phyloP scores from a whole-genome alignment of 805 yeast genomes.

The Yarrowia hollandica region DNA sequence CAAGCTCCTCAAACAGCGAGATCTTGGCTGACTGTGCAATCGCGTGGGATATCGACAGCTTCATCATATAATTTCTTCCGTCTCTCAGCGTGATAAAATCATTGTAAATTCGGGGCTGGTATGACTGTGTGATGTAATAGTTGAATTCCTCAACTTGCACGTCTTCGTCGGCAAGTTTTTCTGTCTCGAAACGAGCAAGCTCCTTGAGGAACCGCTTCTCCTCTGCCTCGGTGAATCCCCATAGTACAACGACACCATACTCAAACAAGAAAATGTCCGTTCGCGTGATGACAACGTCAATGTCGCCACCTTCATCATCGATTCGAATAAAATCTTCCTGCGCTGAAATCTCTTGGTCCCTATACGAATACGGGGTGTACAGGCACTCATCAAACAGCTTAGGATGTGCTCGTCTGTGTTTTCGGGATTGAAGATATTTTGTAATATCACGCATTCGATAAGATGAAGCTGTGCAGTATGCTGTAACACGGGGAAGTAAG shows the following conservation, averaged over 20 bases:
- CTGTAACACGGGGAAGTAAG: slow-evolving; percentile 87
- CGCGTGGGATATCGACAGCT: slow-evolving; percentile 91
- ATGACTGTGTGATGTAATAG: slow-evolving; percentile 88
- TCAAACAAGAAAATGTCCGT: slow-evolving; percentile 88
- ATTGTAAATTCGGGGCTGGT: slow-evolving; percentile 94
- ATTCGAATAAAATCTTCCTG: slow-evolving; percentile 51
- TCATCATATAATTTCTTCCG: slow-evolving; percentile 85
- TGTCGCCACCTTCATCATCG: slow-evolving; percentile 94
- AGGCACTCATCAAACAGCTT: slow-evolving; percentile 91
- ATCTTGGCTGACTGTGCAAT: slow-evolving; percentile 94
- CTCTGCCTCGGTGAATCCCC: slow-evolving; percentile 90
- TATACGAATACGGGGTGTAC: slow-evolving; percentile 76
- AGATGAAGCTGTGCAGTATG: slow-evolving; percentile 93
- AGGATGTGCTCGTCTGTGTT: slow-evolving; percentile 62
- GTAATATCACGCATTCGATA: slow-evolving; percentile 84
- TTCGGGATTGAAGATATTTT: slow-evolving; percentile 80
- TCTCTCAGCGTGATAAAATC: slow-evolving; percentile 93
- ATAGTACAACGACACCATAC: slow-evolving; percentile 94
- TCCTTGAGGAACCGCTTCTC: slow-evolving; percentile 80
- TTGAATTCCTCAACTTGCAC: slow-evolving; percentile 93
- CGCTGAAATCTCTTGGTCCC: slow-evolving; percentile 37
- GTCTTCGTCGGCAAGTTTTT: slow-evolving; percentile 87
- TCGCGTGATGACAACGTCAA: slow-evolving; percentile 66
- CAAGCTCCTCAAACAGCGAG: slow-evolving; percentile 91
- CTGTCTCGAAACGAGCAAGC: slow-evolving; percentile 84